Evolutionary conservation across 345 rosid genomes (phyloP).

Genomic region (Heritiera littoralis): DNA sequence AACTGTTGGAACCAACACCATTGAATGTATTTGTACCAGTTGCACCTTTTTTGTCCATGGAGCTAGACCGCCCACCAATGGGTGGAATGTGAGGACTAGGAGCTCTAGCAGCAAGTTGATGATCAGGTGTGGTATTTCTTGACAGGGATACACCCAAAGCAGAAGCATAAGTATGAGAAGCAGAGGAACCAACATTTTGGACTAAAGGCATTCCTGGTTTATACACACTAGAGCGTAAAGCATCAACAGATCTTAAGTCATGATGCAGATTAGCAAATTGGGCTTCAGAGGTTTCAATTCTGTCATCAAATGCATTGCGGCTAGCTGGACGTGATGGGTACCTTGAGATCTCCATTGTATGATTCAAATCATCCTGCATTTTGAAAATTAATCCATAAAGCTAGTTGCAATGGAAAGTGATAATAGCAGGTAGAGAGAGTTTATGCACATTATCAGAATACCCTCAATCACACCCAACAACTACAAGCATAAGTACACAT

Average conservation of each 20-base stretch:
- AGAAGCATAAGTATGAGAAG: constrained; percentile 58
- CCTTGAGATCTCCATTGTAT: constrained; percentile 38
- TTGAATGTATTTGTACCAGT: constrained; percentile 38
- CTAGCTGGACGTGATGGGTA: constrained; percentile 65
- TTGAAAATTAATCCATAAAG: constrained; percentile 23
- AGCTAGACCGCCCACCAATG: constrained; percentile 49
- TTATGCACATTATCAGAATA: not conserved
- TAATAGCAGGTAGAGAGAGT: not conserved
- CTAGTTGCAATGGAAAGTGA: not conserved
- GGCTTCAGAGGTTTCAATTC: constrained; percentile 43
- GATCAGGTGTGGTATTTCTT: constrained; percentile 64
- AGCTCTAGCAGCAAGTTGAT: constrained; percentile 56
- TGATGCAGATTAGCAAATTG: constrained; percentile 45
- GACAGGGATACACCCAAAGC: constrained; percentile 63
- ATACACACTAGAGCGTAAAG: constrained; percentile 35
- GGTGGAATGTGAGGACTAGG: constrained; percentile 62
- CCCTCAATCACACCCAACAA: constrained; percentile 11
- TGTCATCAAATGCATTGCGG: constrained; percentile 51
- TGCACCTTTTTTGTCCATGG: constrained; percentile 47
- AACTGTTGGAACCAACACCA: constrained; percentile 43
- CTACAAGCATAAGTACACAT: not conserved
- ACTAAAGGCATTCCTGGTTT: constrained; percentile 32
- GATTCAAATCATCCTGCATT: constrained; percentile 58
- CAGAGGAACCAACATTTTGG: constrained; percentile 40
- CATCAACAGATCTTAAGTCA: constrained; percentile 42